These are phyloP conservation scores for Crithidia brevicula DNA, from an alignment of 208 protist species.

Conservation along the genomic window DNA sequence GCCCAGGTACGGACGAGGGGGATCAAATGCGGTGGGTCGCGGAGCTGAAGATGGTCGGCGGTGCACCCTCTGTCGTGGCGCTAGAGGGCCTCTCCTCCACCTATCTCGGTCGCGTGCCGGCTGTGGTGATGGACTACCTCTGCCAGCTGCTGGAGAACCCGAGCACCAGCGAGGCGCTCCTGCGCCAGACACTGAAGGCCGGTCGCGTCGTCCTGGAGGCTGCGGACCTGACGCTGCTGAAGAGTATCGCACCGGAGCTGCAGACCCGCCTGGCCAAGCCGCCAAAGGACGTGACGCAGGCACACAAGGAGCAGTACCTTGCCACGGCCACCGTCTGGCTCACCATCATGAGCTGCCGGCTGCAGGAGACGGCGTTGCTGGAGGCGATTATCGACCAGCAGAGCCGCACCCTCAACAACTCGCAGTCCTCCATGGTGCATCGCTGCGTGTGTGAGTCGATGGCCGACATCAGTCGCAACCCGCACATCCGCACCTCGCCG, in stretches of 20 bases:
- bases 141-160: slow-evolving; percentile 68
- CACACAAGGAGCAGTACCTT: slow-evolving; percentile 89
- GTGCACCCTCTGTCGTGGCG: slow-evolving; percentile 61
- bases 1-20: slow-evolving; percentile 44
- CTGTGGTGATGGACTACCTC: slow-evolving; percentile 74
- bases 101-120: slow-evolving; percentile 51
- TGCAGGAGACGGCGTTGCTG: slow-evolving; percentile 81
- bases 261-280: slow-evolving; percentile 79
- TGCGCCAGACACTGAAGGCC: slow-evolving; percentile 66
- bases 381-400: slow-evolving; percentile 91
- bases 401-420: slow-evolving; percentile 89
- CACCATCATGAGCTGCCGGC: slow-evolving; percentile 87
- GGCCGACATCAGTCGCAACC: slow-evolving; percentile 85
- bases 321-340: slow-evolving; percentile 89
- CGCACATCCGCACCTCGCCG: slow-evolving; percentile 58
- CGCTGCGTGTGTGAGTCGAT: slow-evolving; percentile 88
- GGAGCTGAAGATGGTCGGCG: slow-evolving; percentile 65
- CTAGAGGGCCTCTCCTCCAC: slow-evolving; percentile 68
- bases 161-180: slow-evolving; percentile 63
- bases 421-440: slow-evolving; percentile 88
- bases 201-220: slow-evolving; percentile 77
- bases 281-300: slow-evolving; percentile 76
- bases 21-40: slow-evolving; percentile 69
- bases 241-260: slow-evolving; percentile 62
- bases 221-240: slow-evolving; percentile 54